Base-by-base conservation (phyloP, 345 rosid genomes). In the Trapa incisa region DNA sequence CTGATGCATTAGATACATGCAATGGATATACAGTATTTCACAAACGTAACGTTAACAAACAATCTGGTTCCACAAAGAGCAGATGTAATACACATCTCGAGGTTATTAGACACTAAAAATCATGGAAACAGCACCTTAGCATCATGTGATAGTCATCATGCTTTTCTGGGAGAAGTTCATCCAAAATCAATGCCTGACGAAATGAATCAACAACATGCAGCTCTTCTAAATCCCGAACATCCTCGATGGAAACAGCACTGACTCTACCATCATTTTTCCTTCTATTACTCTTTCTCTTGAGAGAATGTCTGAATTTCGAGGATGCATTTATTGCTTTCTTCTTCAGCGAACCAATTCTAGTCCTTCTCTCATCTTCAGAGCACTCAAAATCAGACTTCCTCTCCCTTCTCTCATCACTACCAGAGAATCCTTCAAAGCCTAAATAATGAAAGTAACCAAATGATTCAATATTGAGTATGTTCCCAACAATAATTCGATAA, bases 231-330 rank as follows among this genome's bases (percentile, higher is more conserved):
- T 91, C 97, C 38, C 99, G 86, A 65, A 95, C 83, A 80, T 95
- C 99, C 84, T 95, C 99, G 36, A 95, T 91, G 17, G 99, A 95
- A 65, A 95, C 99, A 57, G 99, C 91, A 75, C 97, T 95, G 35
- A 91, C 96, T 37, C 97, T 82, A 65, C 82, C 93, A 80, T 89
- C 93, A 60, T 83, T 83, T 76, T 85, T 94, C 70, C 97, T 84
- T 71, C 96, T 77, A 58, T 79, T 79, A 61, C 96, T 77, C 85
- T 89, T 91, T 68, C 89, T 95, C 85, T 85, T 91, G 42, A 95
- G 82, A 60, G 99, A 89, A 75, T 89, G 99, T 79, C 80, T 91
- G 74, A 95, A 91, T 43, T 87, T 91, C 0, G 96, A 72, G 32
- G 97, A 91, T 7, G 99, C 97, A 83, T 86, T 81, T 72, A 95